Base-by-base conservation (phyloP, 2,329 filamentous ascomycete species). In the Botrytis tulipae region DNA sequence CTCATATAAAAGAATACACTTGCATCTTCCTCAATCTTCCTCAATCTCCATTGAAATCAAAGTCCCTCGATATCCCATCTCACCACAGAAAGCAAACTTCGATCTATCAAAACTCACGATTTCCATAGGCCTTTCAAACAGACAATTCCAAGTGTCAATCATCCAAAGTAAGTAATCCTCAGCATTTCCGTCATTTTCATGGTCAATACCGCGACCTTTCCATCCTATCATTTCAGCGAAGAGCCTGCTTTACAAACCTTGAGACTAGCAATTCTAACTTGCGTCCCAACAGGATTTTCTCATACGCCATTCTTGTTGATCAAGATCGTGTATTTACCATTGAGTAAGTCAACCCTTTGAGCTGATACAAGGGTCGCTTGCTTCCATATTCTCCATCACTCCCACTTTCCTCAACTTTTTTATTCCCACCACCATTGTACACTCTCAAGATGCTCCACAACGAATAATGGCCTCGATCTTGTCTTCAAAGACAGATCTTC, bases 61-160 rank as follows among this genome's bases (percentile, higher is more conserved):
- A 42, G 18, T 57, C 25, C 7, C 35, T 54, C 35, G 32, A 67
- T 29, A 40, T 37, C 2, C 25, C 25, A 40, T 42, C 32, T 22
- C 25, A 68, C 10, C 37, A 68, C 66, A 57, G 66, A 66, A 68
- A 68, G 37, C 20, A 68, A 42, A 51, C 48, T 32, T 25, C 48
- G 48, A 57, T 68, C 66, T 29, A 57, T 68, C 66, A 68, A 68
- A 22, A 42, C 48, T 68, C 25, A 68, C 35, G 3, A 25, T 57
- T 54, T 40, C 32, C 16, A 66, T 20, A 57, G 66, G 66, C 66
- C 48, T 68, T 44, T 16, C 22, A 16, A 48, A 57, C 48, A 68
- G 66, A 68, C 3, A 68, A 44, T 32, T 57, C 48, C 48, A 57
- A 68, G 48, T 32, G 25, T 29, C 37, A 57, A 42, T 57, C 48